Conservation (phyloP, 805 yeast species). For the Saccharomycopsis sp. region DNA sequence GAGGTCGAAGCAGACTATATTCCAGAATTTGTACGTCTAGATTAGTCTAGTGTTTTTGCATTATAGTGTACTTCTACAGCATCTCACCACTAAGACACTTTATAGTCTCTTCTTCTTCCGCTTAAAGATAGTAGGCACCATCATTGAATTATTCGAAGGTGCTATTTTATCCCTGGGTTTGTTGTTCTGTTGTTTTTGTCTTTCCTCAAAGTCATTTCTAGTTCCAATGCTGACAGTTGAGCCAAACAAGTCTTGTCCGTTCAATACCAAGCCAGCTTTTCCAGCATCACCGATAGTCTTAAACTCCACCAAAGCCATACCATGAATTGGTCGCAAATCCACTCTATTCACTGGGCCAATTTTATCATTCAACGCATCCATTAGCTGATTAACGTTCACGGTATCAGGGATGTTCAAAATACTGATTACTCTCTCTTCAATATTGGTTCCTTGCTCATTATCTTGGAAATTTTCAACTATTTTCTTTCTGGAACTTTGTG, state of each 20-base stretch:
- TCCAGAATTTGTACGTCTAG: slow-evolving; percentile 53
- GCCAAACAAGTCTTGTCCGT: slow-evolving; percentile 32
- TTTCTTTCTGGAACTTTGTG: slow-evolving; percentile 23
- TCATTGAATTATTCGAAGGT: too few species aligned
- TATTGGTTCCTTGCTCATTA: slow-evolving; percentile 13
- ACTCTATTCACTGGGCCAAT: slow-evolving; percentile 35
- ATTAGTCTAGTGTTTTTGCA: too few species aligned
- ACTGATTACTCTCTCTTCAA: slow-evolving; percentile 10
- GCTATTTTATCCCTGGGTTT: neutral
- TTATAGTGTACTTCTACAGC: too few species aligned
- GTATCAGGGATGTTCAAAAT: slow-evolving; percentile 17
- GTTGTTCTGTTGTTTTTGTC: neutral
- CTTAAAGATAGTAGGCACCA: too few species aligned
- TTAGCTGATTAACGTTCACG: slow-evolving; percentile 25
- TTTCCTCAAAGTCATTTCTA: slow-evolving; percentile 26
- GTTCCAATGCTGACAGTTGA: slow-evolving; percentile 28
- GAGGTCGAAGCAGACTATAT: slow-evolving; percentile 36
- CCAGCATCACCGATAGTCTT: slow-evolving; percentile 39
- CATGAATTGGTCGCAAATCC: slow-evolving; percentile 36
- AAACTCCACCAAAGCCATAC: slow-evolving; percentile 45
- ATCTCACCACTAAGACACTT: too few species aligned
- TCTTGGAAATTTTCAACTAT: slow-evolving; percentile 23
- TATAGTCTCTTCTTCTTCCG: too few species aligned
- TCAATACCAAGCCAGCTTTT: slow-evolving; percentile 35
- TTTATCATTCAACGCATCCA: slow-evolving; percentile 28